These are phyloP conservation scores for Talaromyces borbonicus DNA, from an alignment of 495 filamentous ascomycete species.

Conservation along the genomic window DNA sequence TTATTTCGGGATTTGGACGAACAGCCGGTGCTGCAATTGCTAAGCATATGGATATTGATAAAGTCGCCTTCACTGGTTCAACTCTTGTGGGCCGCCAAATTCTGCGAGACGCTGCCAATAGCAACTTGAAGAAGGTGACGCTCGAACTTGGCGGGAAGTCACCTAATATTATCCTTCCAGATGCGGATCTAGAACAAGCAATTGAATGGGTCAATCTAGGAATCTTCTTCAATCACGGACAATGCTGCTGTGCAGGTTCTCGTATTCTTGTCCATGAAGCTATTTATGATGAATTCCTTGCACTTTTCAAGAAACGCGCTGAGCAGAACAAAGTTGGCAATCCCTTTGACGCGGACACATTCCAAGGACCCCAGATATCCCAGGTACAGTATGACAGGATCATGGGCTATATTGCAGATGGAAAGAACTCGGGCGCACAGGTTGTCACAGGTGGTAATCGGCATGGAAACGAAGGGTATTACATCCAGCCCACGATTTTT, in stretches of 20 bases:
- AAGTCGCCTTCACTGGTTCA: slow-evolving; percentile 96
- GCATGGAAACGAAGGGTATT: slow-evolving; percentile 64
- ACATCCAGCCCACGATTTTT: slow-evolving; percentile 97
- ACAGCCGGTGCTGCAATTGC: slow-evolving; percentile 84
- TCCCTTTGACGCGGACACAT: slow-evolving; percentile 41
- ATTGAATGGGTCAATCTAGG: slow-evolving; percentile 99
- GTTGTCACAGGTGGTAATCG: slow-evolving; percentile 10
- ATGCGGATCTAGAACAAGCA: slow-evolving; percentile 91
- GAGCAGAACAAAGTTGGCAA: slow-evolving; percentile 43
- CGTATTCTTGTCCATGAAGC: slow-evolving; percentile 47
- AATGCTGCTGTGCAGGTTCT: slow-evolving; percentile 57
- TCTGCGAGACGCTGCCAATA: slow-evolving; percentile 90
- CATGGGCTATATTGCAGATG: slow-evolving; percentile 39
- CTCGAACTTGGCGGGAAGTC: slow-evolving; percentile 97
- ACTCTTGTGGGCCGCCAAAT: slow-evolving; percentile 82
- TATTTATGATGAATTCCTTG: slow-evolving; percentile 18
- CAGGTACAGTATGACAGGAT: slow-evolving; percentile 47
- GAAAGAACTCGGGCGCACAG: slow-evolving; percentile 27
- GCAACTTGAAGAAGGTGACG: slow-evolving; percentile 98
- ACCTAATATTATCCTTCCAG: slow-evolving; percentile 94
- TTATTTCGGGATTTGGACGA: slow-evolving; percentile 88
- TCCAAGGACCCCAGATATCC: slow-evolving; percentile 51
- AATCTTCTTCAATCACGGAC: slow-evolving; percentile 95
- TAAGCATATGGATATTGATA: slow-evolving; percentile 94
- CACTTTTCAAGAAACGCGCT: slow-evolving; percentile 30